A percentile compares a stretch with the other conserved stretches of the same genome.
Conservation (phyloP, 768 basidiomycete species). For the Neoboletus brunneissimus region DNA sequence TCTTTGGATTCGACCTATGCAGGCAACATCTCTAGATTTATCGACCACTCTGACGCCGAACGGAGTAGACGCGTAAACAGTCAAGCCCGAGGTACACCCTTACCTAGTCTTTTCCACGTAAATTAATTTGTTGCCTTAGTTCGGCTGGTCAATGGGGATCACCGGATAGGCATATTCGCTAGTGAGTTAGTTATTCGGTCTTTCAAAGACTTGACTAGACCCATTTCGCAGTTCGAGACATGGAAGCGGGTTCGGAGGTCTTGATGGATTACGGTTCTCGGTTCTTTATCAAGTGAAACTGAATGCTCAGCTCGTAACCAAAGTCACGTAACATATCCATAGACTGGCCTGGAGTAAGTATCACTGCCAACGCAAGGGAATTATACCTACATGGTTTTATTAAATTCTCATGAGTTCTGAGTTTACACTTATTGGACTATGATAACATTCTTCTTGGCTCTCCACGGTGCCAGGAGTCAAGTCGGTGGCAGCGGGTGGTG, state of each 20-base stretch:
- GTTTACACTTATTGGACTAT: background rate
- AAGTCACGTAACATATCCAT: background rate
- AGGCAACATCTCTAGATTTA: constrained; percentile 66
- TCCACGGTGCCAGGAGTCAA: background rate
- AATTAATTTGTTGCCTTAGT: constrained; percentile 35
- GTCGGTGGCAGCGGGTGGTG: background rate
- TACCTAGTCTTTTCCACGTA: background rate
- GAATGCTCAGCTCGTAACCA: background rate
- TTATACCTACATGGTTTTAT: background rate
- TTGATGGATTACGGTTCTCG: constrained; percentile 55
- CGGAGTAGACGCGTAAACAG: constrained; percentile 38
- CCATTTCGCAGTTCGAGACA: constrained; percentile 33
- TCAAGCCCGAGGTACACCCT: constrained; percentile 40
- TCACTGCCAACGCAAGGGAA: background rate
- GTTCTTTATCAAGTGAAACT: constrained; percentile 38
- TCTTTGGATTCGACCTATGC: constrained; percentile 53
- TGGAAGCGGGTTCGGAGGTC: constrained; percentile 47
- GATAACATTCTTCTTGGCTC: background rate
- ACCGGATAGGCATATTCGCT: constrained; percentile 58
- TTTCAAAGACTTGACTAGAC: background rate
- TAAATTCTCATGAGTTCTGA: background rate
- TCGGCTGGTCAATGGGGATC: constrained; percentile 60
- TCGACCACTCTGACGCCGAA: constrained; percentile 51
- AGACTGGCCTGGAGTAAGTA: background rate
- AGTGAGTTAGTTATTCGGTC: constrained; percentile 10